Conservation (phyloP, 148 eudicot genomes). For the Nepenthes mirabilis region DNA sequence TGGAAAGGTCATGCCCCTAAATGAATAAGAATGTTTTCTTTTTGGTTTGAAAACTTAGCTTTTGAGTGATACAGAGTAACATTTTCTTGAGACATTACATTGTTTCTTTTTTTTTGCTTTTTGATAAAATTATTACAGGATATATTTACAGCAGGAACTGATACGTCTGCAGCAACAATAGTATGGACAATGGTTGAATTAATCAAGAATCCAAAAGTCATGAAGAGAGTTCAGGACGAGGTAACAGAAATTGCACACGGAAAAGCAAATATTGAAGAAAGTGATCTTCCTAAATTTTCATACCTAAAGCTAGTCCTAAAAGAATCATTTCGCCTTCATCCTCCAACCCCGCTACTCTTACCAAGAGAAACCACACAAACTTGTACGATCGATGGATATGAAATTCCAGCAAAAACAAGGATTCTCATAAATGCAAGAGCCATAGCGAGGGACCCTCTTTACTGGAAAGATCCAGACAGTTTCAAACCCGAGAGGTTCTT, state of each 20-base stretch:
- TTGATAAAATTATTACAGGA: too few species aligned
- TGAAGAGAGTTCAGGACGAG: constrained; percentile 40
- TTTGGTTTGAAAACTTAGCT: too few species aligned
- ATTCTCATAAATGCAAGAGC: constrained; percentile 37
- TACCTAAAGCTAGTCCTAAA: constrained; percentile 31
- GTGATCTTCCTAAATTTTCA: constrained; percentile 25
- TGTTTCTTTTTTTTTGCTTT: constrained; percentile 4
- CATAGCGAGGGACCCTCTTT: constrained; percentile 30
- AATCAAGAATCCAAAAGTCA: constrained; percentile 26
- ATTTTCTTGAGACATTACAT: constrained; percentile 7
- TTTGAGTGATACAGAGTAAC: not conserved
- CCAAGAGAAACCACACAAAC: constrained; percentile 38
- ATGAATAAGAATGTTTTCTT: too few species aligned
- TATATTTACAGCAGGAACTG: constrained; percentile 46
- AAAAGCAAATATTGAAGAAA: constrained; percentile 26
- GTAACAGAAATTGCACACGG: constrained; percentile 19
- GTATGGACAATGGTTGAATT: constrained; percentile 52
- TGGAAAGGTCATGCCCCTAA: too few species aligned
- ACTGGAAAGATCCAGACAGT: constrained; percentile 27
- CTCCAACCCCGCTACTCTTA: constrained; percentile 33
- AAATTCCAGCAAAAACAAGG: constrained; percentile 39
- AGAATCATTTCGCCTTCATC: constrained; percentile 49
- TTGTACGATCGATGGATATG: constrained; percentile 24
- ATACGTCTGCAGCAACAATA: constrained; percentile 39
- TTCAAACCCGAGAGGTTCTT: constrained; percentile 49